Percentiles rank a stretch among this genome's conserved stretches.
phyloP scores from a whole-genome alignment of 208 protist species.

The Acanthamoeba lenticulata region DNA sequence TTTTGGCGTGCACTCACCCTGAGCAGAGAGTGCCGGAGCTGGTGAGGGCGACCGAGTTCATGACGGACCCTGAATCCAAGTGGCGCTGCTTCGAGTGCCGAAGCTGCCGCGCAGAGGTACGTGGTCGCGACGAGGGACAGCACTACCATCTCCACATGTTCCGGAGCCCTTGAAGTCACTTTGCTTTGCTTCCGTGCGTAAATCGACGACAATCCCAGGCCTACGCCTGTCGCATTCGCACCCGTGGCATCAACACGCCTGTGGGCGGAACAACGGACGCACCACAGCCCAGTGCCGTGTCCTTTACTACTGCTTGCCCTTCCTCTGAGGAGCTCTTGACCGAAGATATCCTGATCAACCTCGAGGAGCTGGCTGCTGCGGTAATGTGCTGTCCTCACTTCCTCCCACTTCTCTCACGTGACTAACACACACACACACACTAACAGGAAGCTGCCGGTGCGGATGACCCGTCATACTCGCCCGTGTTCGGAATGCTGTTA shows the following conservation, averaged over 20 bases:
- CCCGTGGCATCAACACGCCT: neutral
- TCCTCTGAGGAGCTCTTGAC: neutral
- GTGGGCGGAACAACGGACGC: neutral
- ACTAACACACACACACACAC: too few species aligned
- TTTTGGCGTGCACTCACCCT: neutral
- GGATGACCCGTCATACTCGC: too few species aligned
- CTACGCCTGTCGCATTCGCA: neutral
- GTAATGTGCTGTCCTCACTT: too few species aligned
- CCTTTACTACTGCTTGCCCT: neutral
- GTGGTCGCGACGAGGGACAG: neutral
- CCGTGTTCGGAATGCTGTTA: neutral
- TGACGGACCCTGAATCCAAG: neutral
- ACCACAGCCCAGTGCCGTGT: neutral
- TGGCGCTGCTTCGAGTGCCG: slow-evolving; percentile 41
- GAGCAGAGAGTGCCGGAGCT: slow-evolving; percentile 11
- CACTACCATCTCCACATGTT: neutral
- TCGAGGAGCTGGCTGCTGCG: neutral
- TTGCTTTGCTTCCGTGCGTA: neutral
- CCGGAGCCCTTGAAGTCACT: neutral
- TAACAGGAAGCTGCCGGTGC: too few species aligned
- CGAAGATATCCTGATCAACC: neutral
- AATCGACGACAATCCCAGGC: neutral
- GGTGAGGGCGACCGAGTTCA: neutral
- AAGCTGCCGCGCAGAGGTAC: neutral
- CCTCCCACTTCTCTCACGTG: too few species aligned